A percentile compares a stretch with the other conserved stretches of the same genome.
Conservation (phyloP, 768 basidiomycete species). For the Phanerochaete sordida region DNA sequence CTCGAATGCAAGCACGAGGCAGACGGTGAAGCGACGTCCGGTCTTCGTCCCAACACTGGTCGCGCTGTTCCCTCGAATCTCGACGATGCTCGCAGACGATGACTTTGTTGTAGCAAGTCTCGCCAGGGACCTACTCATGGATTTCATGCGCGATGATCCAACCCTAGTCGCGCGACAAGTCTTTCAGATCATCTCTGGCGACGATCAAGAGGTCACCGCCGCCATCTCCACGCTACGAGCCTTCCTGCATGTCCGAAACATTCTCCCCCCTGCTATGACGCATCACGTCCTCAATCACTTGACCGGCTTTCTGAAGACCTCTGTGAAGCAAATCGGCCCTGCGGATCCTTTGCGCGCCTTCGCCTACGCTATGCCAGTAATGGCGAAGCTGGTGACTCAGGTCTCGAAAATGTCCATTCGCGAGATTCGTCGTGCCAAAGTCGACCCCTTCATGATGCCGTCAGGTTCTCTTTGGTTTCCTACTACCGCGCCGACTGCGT, state of each 20-base stretch:
- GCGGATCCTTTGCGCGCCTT: constrained; percentile 47
- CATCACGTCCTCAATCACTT: constrained; percentile 70
- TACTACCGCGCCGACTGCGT: constrained; percentile 45
- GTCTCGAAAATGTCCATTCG: constrained; percentile 71
- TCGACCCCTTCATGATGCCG: constrained; percentile 66
- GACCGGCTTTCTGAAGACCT: constrained; percentile 60
- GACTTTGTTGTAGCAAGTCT: constrained; percentile 52
- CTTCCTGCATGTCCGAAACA: constrained; percentile 52
- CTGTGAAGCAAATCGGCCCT: constrained; percentile 41
- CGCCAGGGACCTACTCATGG: constrained; percentile 54
- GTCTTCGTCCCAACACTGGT: constrained; percentile 65
- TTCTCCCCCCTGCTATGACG: constrained; percentile 60
- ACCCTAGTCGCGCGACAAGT: constrained; percentile 59
- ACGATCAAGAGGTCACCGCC: constrained; percentile 40
- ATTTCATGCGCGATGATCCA: constrained; percentile 75
- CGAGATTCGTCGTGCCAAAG: constrained; percentile 69
- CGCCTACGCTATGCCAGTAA: constrained; percentile 51
- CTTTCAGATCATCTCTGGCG: constrained; percentile 55
- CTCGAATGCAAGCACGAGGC: constrained; percentile 48
- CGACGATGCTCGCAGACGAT: constrained; percentile 47
- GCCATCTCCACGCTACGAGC: constrained; percentile 53
- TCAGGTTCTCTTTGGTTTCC: constrained; percentile 71
- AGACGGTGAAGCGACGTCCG: constrained; percentile 50
- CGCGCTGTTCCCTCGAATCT: constrained; percentile 50
- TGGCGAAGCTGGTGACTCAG: constrained; percentile 56